These are phyloP conservation scores for Candida golubevii DNA, from an alignment of 805 yeast species.

Conservation along the genomic window DNA sequence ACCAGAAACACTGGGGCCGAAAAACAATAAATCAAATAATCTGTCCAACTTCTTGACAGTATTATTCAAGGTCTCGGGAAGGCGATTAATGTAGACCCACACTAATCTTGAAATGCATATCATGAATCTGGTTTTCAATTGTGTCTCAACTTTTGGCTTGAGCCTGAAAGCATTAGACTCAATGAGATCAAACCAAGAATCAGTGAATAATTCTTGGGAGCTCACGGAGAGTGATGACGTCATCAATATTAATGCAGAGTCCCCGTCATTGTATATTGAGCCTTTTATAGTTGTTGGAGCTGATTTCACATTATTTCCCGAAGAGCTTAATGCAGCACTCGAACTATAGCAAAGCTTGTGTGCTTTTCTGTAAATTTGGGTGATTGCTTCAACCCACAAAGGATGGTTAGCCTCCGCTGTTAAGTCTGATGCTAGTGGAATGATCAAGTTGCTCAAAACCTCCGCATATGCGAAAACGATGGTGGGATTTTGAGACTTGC, in stretches of 20 bases:
- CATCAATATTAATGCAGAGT: conserved; percentile 58
- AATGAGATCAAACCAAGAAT: conserved; percentile 65
- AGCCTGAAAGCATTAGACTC: conserved; percentile 59
- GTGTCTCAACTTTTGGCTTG: conserved; percentile 54
- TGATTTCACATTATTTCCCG: conserved; percentile 1
- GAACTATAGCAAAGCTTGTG: conserved; percentile 38
- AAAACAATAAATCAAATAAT: conserved; percentile 54
- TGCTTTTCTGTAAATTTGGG: conserved; percentile 50
- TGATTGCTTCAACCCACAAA: conserved; percentile 83
- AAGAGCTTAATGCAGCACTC: conserved; percentile 1
- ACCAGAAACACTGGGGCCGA: conserved; percentile 32
- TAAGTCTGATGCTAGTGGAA: conserved; percentile 78
- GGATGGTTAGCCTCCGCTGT: conserved; percentile 97
- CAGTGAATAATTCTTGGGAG: conserved; percentile 67
- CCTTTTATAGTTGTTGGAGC: conserved; percentile 4
- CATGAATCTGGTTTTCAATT: conserved; percentile 52
- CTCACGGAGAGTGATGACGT: conserved; percentile 77
- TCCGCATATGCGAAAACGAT: conserved; percentile 79
- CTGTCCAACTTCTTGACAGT: conserved; percentile 74
- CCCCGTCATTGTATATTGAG: conserved; percentile 46
- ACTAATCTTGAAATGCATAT: conserved; percentile 67
- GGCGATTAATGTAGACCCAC: conserved; percentile 87
- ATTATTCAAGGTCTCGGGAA: conserved; percentile 83
- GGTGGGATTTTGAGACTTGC: conserved; percentile 57
- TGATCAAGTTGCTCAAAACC: conserved; percentile 66